Evolutionary conservation across 2,329 filamentous ascomycete genomes (phyloP).

Genomic region (Exophiala alcalophila): DNA sequence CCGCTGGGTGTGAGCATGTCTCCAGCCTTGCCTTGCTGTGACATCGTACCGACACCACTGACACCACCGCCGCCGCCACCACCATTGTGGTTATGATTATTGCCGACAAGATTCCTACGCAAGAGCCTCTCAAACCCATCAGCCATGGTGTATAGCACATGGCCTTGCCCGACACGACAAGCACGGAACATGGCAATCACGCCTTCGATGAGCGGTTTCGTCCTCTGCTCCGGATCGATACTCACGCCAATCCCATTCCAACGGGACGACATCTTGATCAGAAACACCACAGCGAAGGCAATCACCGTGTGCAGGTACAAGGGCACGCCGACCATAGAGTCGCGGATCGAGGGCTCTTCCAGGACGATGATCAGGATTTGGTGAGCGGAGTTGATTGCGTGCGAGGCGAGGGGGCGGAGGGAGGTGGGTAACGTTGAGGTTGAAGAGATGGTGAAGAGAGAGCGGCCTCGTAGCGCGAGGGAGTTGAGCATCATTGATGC

Average conservation of each 20-base stretch:
- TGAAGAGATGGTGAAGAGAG: slow-evolving; percentile 45
- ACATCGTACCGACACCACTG: no score
- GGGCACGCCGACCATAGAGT: slow-evolving; percentile 49
- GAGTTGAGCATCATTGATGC: slow-evolving; percentile 54
- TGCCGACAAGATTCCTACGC: slow-evolving; percentile 20
- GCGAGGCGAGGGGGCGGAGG: slow-evolving; percentile 36
- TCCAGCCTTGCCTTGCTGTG: no score
- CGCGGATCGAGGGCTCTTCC: slow-evolving; percentile 49
- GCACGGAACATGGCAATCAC: slow-evolving; percentile 25
- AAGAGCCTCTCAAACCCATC: slow-evolving; percentile 29
- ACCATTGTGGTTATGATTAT: neutral
- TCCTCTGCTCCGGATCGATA: slow-evolving; percentile 28
- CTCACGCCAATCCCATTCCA: slow-evolving; percentile 29
- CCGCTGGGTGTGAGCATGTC: no score
- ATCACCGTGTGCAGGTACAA: slow-evolving; percentile 46
- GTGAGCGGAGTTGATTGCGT: slow-evolving; percentile 49
- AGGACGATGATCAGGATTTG: slow-evolving; percentile 47
- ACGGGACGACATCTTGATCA: slow-evolving; percentile 40
- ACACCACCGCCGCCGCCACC: no score
- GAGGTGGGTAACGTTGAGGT: slow-evolving; percentile 24
- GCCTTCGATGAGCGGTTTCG: slow-evolving; percentile 28
- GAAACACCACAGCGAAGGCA: slow-evolving; percentile 46
- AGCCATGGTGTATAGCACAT: slow-evolving; percentile 31
- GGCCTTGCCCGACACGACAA: slow-evolving; percentile 25
- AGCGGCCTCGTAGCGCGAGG: slow-evolving; percentile 41